These are phyloP conservation scores for Mycena haematopus DNA, from an alignment of 768 basidiomycete species.

Conservation along the genomic window DNA sequence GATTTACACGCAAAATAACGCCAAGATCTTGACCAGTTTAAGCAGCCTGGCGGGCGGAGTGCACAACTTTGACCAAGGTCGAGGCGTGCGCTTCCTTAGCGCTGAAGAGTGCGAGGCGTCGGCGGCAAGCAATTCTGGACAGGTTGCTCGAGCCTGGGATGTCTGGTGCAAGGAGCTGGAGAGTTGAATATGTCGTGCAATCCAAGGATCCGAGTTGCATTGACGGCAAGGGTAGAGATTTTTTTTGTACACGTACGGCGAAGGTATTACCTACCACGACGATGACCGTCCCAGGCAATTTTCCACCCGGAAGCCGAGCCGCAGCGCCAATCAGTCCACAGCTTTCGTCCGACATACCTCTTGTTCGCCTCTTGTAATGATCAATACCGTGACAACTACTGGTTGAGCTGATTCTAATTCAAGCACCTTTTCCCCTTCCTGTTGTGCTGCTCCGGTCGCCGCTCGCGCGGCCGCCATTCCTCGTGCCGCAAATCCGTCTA, in stretches of 20 bases:
- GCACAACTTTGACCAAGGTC: neutral
- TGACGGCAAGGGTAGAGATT: neutral
- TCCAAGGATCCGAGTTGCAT: neutral
- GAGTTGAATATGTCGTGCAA: neutral
- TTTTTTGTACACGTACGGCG: too few species aligned
- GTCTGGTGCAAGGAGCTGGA: constrained; percentile 28
- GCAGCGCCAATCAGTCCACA: too few species aligned
- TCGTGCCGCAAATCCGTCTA: too few species aligned
- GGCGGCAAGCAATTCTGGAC: constrained; percentile 17
- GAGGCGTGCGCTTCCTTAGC: constrained; percentile 11
- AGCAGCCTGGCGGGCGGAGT: constrained; percentile 19
- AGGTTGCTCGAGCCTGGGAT: constrained; percentile 26
- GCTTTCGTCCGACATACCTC: too few species aligned
- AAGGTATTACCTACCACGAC: neutral
- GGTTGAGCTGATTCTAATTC: too few species aligned
- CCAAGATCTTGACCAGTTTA: constrained; percentile 24
- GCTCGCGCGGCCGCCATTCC: too few species aligned
- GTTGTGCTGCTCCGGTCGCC: too few species aligned
- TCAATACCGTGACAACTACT: too few species aligned
- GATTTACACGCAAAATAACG: constrained; percentile 27
- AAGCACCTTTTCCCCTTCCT: too few species aligned
- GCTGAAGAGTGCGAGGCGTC: constrained; percentile 25
- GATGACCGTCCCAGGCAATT: too few species aligned
- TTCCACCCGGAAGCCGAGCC: too few species aligned
- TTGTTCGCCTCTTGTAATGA: too few species aligned